phyloP scores from a whole-genome alignment of 2,329 filamentous ascomycete genomes.

The Ophiognomonia clavigignenti-juglandacearum region DNA sequence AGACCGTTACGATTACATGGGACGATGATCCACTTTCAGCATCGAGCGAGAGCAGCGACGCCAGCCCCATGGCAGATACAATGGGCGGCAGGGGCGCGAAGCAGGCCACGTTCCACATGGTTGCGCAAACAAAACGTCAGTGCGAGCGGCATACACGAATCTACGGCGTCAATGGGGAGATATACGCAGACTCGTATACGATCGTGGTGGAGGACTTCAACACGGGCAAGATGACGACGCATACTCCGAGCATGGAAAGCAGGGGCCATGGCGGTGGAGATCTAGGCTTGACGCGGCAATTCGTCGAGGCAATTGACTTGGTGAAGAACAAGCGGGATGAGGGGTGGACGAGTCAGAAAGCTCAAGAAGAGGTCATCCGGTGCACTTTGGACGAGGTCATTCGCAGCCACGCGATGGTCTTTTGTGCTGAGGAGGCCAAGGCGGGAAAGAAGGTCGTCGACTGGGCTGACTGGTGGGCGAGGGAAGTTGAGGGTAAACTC shows the following conservation, averaged over 20 bases:
- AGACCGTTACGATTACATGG: slow-evolving; percentile 84
- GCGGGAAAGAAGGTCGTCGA: slow-evolving; percentile 63
- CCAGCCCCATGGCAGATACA: slow-evolving; percentile 17
- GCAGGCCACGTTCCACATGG: slow-evolving; percentile 89
- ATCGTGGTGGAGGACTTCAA: slow-evolving; percentile 74
- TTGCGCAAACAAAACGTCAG: slow-evolving; percentile 80
- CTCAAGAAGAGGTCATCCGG: slow-evolving; percentile 72
- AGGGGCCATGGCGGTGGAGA: slow-evolving; percentile 72
- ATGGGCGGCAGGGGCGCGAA: slow-evolving; percentile 60
- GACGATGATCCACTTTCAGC: slow-evolving; percentile 57
- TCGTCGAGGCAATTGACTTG: slow-evolving; percentile 73
- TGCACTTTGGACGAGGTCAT: slow-evolving; percentile 83
- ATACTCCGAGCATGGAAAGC: slow-evolving; percentile 56
- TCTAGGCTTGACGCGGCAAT: slow-evolving; percentile 73
- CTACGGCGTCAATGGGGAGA: slow-evolving; percentile 82
- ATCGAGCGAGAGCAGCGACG: neutral
- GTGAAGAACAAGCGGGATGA: slow-evolving; percentile 72
- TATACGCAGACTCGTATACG: slow-evolving; percentile 73
- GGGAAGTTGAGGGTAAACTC: slow-evolving; percentile 37
- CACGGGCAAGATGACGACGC: slow-evolving; percentile 47
- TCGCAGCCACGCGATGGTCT: slow-evolving; percentile 88
- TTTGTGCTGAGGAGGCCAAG: slow-evolving; percentile 87
- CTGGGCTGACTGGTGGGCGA: slow-evolving; percentile 73
- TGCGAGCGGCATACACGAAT: slow-evolving; percentile 81
- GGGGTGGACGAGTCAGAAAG: slow-evolving; percentile 59